A percentile compares a stretch with the other conserved stretches of the same genome.
Evolutionary conservation across 1,139 yeast genomes (phyloP).

Genomic region (Suhomyces anneliseae): DNA sequence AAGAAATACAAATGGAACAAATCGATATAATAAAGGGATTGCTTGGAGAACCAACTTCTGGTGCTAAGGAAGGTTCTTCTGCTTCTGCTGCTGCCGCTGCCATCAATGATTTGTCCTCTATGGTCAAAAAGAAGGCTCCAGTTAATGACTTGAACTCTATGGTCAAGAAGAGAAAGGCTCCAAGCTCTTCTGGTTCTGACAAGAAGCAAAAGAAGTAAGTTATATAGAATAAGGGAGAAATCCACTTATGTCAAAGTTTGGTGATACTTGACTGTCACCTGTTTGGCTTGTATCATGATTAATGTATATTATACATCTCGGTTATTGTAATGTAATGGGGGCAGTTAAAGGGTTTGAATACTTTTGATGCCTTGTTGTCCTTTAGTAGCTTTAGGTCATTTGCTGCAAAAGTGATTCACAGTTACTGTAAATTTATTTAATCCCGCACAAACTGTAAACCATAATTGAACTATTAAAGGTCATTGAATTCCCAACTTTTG

Average conservation of each 20-base stretch:
- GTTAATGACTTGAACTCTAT: slow-evolving; percentile 9
- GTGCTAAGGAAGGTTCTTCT: slow-evolving; percentile 5
- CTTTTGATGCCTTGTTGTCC: too few relatives aligned
- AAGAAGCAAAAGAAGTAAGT: slow-evolving; percentile 5
- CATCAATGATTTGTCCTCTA: slow-evolving; percentile 38
- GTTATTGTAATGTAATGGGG: neutral
- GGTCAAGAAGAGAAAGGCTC: slow-evolving; percentile 14
- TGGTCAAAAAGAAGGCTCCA: slow-evolving; percentile 33
- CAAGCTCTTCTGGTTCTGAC: slow-evolving; percentile 1
- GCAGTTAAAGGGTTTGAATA: too few relatives aligned
- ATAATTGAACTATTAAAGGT: too few relatives aligned
- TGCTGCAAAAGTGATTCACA: too few relatives aligned
- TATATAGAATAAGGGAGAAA: too few relatives aligned
- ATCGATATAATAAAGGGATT: slow-evolving; percentile 61
- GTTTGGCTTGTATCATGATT: neutral
- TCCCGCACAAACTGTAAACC: too few relatives aligned
- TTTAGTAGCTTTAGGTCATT: too few relatives aligned
- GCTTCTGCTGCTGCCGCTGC: slow-evolving; percentile 16
- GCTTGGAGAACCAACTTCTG: slow-evolving; percentile 49
- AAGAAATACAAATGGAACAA: slow-evolving; percentile 55
- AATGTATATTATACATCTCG: neutral
- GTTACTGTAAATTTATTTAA: too few relatives aligned
- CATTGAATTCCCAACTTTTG: too few relatives aligned
- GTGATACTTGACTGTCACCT: too few relatives aligned
- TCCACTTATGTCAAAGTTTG: too few relatives aligned